A percentile compares a stretch with the other conserved stretches of the same genome.
Evolutionary conservation across 2,329 filamentous ascomycete species (phyloP).

Genomic region (Cercospora sp.): DNA sequence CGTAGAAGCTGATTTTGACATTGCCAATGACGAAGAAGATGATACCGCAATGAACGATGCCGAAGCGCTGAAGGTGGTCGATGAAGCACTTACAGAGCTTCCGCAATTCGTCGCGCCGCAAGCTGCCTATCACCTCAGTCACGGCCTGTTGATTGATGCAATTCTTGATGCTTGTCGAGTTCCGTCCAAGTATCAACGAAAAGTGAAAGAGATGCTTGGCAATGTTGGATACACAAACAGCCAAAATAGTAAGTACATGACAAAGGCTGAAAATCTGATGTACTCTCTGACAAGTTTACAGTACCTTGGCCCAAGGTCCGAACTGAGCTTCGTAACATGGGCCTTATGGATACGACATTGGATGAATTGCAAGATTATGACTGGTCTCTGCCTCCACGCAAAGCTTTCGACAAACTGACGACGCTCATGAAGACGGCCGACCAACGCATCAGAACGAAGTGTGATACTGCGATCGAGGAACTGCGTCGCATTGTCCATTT

Average conservation of each 20-base stretch:
- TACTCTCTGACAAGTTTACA: slow-evolving; percentile 1
- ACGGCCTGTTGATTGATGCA: slow-evolving; percentile 79
- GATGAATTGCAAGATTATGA: slow-evolving; percentile 90
- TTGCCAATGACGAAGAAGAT: slow-evolving; percentile 73
- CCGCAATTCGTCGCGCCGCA: slow-evolving; percentile 52
- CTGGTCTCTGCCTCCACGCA: slow-evolving; percentile 75
- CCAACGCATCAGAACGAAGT: slow-evolving; percentile 21
- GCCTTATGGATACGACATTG: slow-evolving; percentile 82
- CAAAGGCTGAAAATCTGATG: not conserved
- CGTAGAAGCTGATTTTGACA: slow-evolving; percentile 93
- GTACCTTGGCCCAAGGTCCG: slow-evolving; percentile 73
- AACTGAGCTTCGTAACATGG: slow-evolving; percentile 76
- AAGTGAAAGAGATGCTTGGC: slow-evolving; percentile 79
- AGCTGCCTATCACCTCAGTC: slow-evolving; percentile 72
- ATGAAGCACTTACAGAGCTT: slow-evolving; percentile 81
- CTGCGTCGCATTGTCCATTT: slow-evolving; percentile 77
- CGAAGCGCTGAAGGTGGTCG: slow-evolving; percentile 88
- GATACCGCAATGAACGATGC: slow-evolving; percentile 89
- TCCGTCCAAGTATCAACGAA: slow-evolving; percentile 63
- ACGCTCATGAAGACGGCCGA: slow-evolving; percentile 55
- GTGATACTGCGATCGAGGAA: slow-evolving; percentile 58
- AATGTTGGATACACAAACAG: slow-evolving; percentile 79
- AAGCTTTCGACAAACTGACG: slow-evolving; percentile 65
- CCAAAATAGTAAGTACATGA: slow-evolving; percentile 42
- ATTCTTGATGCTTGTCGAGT: slow-evolving; percentile 92